Percentiles rank a stretch among this genome's conserved stretches.
phyloP scores from a whole-genome alignment of 139 green algal genomes.

The Desmodesmus armatus region DNA sequence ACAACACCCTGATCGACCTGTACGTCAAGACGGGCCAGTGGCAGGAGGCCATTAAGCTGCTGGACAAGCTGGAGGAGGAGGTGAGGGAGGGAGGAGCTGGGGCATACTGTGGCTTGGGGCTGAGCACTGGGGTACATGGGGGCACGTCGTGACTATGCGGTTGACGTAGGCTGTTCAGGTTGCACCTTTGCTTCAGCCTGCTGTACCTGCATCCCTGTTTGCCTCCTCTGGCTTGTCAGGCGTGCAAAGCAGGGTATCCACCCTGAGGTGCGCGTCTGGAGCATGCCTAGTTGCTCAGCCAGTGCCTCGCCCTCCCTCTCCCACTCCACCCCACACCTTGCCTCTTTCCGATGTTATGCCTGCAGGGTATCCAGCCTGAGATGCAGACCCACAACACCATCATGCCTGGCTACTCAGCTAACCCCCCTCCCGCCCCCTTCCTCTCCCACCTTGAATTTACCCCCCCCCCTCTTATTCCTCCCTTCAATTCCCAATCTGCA shows the following conservation, averaged over 20 bases:
- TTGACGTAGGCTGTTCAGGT: too few relatives aligned
- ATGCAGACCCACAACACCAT: slow-evolving; percentile 56
- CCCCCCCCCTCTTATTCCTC: background rate
- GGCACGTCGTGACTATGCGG: too few relatives aligned
- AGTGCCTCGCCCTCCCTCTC: background rate
- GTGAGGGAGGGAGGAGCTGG: too few relatives aligned
- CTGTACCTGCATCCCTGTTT: too few relatives aligned
- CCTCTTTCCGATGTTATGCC: background rate
- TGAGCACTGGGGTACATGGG: too few relatives aligned
- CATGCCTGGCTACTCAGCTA: background rate
- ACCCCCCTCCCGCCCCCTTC: background rate
- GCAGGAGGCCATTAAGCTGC: slow-evolving; percentile 67
- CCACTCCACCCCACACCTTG: background rate
- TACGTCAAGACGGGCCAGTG: slow-evolving; percentile 69
- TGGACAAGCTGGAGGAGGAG: slow-evolving; percentile 80
- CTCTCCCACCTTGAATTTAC: background rate
- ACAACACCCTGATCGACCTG: slow-evolving; percentile 84
- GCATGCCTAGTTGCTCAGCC: background rate
- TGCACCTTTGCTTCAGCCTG: too few relatives aligned
- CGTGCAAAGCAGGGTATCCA: slow-evolving; percentile 53
- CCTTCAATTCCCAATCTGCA: too few relatives aligned
- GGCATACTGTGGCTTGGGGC: too few relatives aligned
- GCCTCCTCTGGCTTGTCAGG: background rate
- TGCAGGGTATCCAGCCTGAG: slow-evolving; percentile 54
- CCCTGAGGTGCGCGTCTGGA: background rate